Base-by-base conservation (phyloP, 2,329 filamentous ascomycete genomes). In the Hypoxylon sp. region DNA sequence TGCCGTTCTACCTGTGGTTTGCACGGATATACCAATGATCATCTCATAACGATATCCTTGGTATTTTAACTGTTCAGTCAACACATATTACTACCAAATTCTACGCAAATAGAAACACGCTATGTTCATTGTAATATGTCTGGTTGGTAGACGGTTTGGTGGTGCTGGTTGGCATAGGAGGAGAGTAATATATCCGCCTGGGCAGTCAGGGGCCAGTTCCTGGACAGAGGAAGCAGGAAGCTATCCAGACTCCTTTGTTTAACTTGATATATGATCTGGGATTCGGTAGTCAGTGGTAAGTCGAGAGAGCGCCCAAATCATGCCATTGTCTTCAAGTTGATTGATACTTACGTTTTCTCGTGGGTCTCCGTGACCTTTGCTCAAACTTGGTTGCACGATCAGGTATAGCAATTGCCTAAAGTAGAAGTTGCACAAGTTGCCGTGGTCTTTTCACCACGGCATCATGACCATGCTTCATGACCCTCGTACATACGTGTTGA, bases 341-440 rank as follows among this genome's bases (percentile, higher is more conserved):
- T 44, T 11, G 8, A 3, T 27, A 31, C 13, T 25, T 14, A 42
- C 13, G 35, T 35, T 14, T 57, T 20, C 30, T 33, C 8, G 17
- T 50, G 49, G 48, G 13, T 6, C 20, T 48, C 50, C 33, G 49
- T 20, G 22, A 11, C 14, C 48, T 64, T 6, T 44, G 22, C 46
- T 51, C 46, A 53, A 54, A 46, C 44, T 42, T 49, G 8, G 17
- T 37, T 42, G 35, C 33, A 50, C 20, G 14, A 49, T 37, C 25
- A 27, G 3, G 25, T 53, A 17, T 48, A 33, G 30, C n/a, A 37
- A 37, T 11, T 58, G 42, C 48, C 13, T 8, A 40, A 54, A 44
- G 11, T 37, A 40, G 30, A 6, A n/a, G 50, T 61, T 53, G 31
- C 30, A 60, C 35, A 46, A 61, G 25, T 61, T 42, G 20, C 40